Percentiles rank a stretch among this genome's conserved stretches.
phyloP scores from a whole-genome alignment of 2,329 filamentous ascomycete genomes.

The Tolypocladium pustulatum region DNA sequence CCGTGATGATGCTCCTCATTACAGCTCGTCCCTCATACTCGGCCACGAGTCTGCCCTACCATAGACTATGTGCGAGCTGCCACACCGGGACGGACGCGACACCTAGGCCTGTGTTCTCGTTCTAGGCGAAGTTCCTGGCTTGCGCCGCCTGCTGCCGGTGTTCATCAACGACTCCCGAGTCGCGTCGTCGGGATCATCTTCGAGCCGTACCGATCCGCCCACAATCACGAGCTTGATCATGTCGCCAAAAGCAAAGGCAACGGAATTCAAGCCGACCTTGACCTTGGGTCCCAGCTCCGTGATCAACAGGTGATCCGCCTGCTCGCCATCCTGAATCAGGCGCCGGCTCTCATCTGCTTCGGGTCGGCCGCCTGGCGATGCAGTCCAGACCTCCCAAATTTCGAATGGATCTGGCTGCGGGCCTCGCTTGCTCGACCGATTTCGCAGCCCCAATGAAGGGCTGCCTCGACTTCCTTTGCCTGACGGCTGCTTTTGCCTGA shows the following conservation, averaged over 20 bases:
- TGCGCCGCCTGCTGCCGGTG: constrained; percentile 28
- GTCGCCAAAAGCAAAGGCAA: constrained; percentile 64
- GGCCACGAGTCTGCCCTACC: not conserved
- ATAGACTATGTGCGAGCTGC: not conserved
- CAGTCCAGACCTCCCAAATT: constrained; percentile 46
- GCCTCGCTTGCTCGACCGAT: constrained; percentile 16
- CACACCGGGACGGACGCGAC: not conserved
- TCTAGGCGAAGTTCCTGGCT: constrained; percentile 12
- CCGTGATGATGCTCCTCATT: not conserved
- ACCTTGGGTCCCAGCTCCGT: constrained; percentile 54
- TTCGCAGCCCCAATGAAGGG: constrained; percentile 14
- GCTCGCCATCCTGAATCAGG: constrained; percentile 29
- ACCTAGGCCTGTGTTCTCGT: not conserved
- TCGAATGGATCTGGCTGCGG: constrained; percentile 15
- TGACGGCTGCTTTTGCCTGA: constrained; percentile 35
- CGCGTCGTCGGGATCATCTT: constrained; percentile 23
- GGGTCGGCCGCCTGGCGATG: constrained; percentile 32
- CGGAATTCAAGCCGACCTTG: constrained; percentile 50
- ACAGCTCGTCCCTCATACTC: not conserved
- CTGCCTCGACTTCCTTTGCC: constrained; percentile 6
- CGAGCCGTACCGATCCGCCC: constrained; percentile 52
- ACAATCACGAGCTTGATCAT: constrained; percentile 60
- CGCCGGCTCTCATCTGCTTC: constrained; percentile 34
- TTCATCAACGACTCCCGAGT: constrained; percentile 21
- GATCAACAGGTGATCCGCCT: constrained; percentile 49